phyloP scores from a whole-genome alignment of 108 stramenopile species.

The Conticribra weissflogii region DNA sequence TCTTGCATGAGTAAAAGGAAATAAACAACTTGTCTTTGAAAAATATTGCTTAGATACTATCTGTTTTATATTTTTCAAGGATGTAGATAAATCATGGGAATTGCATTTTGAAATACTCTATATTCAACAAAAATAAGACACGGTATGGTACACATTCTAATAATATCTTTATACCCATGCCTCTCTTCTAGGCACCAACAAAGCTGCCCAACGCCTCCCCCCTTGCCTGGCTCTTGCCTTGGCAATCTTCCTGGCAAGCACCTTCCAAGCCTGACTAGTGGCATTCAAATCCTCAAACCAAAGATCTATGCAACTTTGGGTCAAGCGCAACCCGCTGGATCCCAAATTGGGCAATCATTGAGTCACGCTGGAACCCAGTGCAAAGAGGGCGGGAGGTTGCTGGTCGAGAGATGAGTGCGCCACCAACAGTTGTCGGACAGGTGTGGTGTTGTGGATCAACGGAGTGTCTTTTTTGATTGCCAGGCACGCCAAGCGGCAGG shows the following conservation, averaged over 20 bases:
- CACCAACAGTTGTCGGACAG: slow-evolving; percentile 74
- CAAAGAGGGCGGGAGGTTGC: slow-evolving; percentile 68
- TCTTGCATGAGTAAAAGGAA: too few species aligned
- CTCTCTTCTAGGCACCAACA: slow-evolving; percentile 26
- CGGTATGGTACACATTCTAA: too few species aligned
- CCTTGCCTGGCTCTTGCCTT: slow-evolving; percentile 57
- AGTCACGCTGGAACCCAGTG: slow-evolving; percentile 41
- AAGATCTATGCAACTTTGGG: slow-evolving; percentile 69
- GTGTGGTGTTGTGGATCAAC: slow-evolving; percentile 48
- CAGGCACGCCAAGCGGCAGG: slow-evolving; percentile 60
- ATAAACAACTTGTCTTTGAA: too few species aligned
- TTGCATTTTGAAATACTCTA: too few species aligned
- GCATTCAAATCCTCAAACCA: slow-evolving; percentile 88
- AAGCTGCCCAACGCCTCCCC: slow-evolving; percentile 33
- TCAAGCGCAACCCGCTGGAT: slow-evolving; percentile 31
- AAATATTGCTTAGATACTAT: too few species aligned
- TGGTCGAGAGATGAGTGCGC: slow-evolving; percentile 58
- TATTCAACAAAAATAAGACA: too few species aligned
- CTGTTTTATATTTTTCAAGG: too few species aligned
- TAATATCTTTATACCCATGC: too few species aligned
- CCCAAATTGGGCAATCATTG: slow-evolving; percentile 14
- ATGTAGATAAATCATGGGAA: too few species aligned
- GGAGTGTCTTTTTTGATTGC: slow-evolving; percentile 55
- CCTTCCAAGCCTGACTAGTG: slow-evolving; percentile 56
- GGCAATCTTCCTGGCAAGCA: slow-evolving; percentile 50